Evolutionary conservation across 2,329 filamentous ascomycete species (phyloP).

Genomic region (Stylonectria norvegica): DNA sequence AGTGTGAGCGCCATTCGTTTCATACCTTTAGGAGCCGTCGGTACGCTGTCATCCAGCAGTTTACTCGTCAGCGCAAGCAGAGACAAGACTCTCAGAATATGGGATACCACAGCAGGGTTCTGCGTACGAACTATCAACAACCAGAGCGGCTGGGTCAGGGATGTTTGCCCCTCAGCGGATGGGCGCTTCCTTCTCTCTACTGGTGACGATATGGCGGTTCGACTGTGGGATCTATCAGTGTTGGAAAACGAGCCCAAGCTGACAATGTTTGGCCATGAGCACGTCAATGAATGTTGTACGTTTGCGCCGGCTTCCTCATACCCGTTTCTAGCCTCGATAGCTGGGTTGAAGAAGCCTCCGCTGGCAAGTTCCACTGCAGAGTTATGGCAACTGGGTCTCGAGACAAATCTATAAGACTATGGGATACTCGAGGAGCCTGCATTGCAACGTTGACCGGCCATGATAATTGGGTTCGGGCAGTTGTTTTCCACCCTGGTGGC

Average conservation of each 20-base stretch:
- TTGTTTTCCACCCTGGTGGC: conserved; percentile 87
- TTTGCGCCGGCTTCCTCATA: conserved; percentile 81
- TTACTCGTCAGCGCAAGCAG: conserved; percentile 81
- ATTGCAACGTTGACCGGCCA: conserved; percentile 84
- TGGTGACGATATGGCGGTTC: conserved; percentile 75
- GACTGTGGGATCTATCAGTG: conserved; percentile 79
- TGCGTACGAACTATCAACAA: conserved; percentile 87
- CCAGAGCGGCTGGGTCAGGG: conserved; percentile 87
- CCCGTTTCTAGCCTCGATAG: conserved; percentile 69
- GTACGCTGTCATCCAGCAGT: conserved; percentile 75
- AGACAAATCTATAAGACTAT: conserved; percentile 87
- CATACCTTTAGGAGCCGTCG: conserved; percentile 76
- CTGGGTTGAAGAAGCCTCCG: conserved; percentile 80
- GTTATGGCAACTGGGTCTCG: conserved; percentile 86
- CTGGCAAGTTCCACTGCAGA: conserved; percentile 72
- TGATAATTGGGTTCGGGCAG: conserved; percentile 86
- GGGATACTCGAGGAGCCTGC: conserved; percentile 79
- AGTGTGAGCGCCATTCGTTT: conserved; percentile 86
- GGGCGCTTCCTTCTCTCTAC: conserved; percentile 79
- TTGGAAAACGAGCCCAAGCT: conserved; percentile 67
- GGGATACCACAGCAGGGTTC: conserved; percentile 91
- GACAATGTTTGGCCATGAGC: conserved; percentile 81
- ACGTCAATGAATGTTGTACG: conserved; percentile 80
- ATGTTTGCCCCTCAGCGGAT: conserved; percentile 77
- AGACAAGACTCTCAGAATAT: conserved; percentile 81